phyloP scores from a whole-genome alignment of 2,329 filamentous ascomycete species.

The Coniella lustricola region DNA sequence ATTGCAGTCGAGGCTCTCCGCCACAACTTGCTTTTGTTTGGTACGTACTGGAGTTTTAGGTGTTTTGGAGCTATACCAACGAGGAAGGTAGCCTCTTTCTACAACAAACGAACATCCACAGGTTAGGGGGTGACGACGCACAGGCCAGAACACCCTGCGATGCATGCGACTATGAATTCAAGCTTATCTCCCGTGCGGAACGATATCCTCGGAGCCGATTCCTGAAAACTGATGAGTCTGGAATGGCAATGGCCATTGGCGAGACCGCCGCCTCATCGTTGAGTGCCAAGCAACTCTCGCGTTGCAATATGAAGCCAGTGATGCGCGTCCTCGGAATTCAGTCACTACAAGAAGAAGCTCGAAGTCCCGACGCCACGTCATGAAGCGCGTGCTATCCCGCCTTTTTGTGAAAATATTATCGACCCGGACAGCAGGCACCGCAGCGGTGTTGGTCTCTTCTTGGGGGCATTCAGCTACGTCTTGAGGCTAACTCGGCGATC shows the following conservation, averaged over 20 bases:
- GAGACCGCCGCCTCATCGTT: not conserved
- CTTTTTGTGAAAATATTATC: not conserved
- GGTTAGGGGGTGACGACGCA: not conserved
- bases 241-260: not conserved
- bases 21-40: not conserved
- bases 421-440: too few species aligned
- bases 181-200: slow-evolving; percentile 6
- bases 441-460: too few species aligned
- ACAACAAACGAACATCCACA: not conserved
- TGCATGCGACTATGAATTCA: not conserved
- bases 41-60: not conserved
- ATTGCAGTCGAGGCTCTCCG: too few species aligned
- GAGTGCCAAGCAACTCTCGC: not conserved
- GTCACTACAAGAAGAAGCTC: not conserved
- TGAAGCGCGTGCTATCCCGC: not conserved
- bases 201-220: not conserved
- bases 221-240: not conserved
- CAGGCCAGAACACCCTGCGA: not conserved
- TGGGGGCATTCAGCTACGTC: too few species aligned
- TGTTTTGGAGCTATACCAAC: slow-evolving; percentile 2
- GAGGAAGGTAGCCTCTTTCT: slow-evolving; percentile 5
- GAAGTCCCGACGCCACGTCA: slow-evolving; percentile 1
- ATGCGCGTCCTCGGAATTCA: not conserved
- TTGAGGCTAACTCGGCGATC: too few species aligned
- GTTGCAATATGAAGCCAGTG: not conserved